These are phyloP conservation scores for Backusella circina DNA, from an alignment of 192 early-diverging fungal species.

Conservation along the genomic window DNA sequence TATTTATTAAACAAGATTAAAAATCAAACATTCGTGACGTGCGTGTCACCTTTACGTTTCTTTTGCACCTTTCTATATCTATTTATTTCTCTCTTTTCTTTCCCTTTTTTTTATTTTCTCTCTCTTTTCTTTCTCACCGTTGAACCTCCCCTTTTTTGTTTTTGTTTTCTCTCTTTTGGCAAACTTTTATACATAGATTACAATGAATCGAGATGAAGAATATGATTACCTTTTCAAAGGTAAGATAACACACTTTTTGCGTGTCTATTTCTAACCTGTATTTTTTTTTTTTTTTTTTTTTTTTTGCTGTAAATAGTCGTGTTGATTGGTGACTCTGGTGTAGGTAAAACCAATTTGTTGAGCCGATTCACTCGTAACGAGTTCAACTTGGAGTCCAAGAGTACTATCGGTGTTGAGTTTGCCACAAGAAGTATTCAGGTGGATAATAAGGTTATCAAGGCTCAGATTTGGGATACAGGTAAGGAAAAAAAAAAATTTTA, in stretches of 20 bases:
- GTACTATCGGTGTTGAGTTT: constrained; percentile 98
- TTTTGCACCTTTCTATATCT: not conserved
- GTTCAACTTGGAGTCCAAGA: constrained; percentile 97
- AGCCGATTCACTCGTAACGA: constrained; percentile 96
- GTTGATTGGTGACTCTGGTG: constrained; percentile 92
- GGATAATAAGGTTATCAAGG: constrained; percentile 95
- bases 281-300: too few relatives aligned
- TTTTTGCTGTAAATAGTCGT: too few relatives aligned
- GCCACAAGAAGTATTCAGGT: constrained; percentile 94
- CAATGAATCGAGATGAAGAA: constrained; percentile 12
- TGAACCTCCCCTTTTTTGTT: not conserved
- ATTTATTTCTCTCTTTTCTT: not conserved
- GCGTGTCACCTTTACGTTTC: not conserved
- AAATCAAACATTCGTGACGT: not conserved
- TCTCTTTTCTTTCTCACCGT: not conserved
- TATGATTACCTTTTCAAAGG: constrained; percentile 19
- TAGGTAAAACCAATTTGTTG: constrained; percentile 97
- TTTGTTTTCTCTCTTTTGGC: not conserved
- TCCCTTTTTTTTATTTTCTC: not conserved
- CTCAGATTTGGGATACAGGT: constrained; percentile 99
- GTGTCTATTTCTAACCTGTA: not conserved
- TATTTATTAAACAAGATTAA: constrained; percentile 3
- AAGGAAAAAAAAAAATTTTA: constrained; percentile 6
- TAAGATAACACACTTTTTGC: not conserved
- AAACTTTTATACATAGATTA: not conserved